Conservation (phyloP, 108 stramenopile species). For the Stephanodiscus minutulus region DNA sequence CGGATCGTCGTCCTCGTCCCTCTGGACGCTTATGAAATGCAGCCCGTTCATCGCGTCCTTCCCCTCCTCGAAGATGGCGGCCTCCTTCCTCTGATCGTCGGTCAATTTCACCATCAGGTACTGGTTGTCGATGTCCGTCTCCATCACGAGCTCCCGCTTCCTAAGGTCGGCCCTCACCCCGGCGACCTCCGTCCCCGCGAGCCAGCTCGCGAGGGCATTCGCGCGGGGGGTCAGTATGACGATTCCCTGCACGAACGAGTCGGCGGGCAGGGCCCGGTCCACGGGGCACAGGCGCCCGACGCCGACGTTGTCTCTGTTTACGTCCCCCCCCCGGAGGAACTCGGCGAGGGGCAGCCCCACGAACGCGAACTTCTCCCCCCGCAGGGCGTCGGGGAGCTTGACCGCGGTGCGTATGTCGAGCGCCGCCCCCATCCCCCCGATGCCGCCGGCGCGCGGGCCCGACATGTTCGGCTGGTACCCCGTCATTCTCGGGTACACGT, state of each 20-base stretch:
- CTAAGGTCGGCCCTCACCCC: conserved; percentile 85
- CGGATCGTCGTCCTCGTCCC: conserved; percentile 89
- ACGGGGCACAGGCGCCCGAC: conserved; percentile 82
- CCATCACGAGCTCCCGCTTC: conserved; percentile 87
- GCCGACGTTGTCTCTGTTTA: conserved; percentile 79
- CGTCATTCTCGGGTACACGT: conserved; percentile 87
- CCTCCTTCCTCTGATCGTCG: conserved; percentile 87
- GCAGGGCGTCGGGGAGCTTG: conserved; percentile 91
- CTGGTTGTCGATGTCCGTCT: conserved; percentile 94
- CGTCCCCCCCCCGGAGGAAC: conserved; percentile 82
- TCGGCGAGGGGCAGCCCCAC: conserved; percentile 89
- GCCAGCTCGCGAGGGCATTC: conserved; percentile 88
- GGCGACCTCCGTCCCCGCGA: conserved; percentile 92
- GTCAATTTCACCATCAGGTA: conserved; percentile 89
- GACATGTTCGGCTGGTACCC: conserved; percentile 79
- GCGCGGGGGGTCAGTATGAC: conserved; percentile 88
- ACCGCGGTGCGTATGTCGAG: conserved; percentile 88
- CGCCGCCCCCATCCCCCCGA: conserved; percentile 63
- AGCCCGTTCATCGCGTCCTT: conserved; percentile 88
- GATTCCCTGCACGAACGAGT: conserved; percentile 91
- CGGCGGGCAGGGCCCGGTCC: conserved; percentile 62
- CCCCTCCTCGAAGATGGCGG: conserved; percentile 88
- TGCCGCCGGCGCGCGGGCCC: conserved; percentile 48
- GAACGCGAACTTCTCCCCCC: conserved; percentile 97
- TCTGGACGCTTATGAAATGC: conserved; percentile 94